Evolutionary conservation across 2,329 filamentous ascomycete species (phyloP), one percentile per base, ranked within the genome.

Genomic region (Apiospora koreana): DNA sequence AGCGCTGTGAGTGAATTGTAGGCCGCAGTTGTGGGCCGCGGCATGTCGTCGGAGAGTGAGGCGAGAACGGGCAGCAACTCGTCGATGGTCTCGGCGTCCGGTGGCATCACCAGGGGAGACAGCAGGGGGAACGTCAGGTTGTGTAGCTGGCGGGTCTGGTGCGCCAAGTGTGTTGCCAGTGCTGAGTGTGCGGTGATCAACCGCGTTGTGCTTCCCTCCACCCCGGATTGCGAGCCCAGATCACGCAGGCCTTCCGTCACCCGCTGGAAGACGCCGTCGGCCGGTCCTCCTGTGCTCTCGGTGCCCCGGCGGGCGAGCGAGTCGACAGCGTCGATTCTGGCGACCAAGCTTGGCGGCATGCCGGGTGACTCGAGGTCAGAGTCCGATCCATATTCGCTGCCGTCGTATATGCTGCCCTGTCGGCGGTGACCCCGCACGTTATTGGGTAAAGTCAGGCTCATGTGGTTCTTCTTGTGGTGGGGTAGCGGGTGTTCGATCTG

Each of bases 171-270:
- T 25, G 92, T 92, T 65, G 92, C 91, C 66, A 94, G 83, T 18
- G 92, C 92, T 38, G 91, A 89, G 79, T 94, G 92, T 43, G 92
- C 91, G 58, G 92, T 94, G 78, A 93, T 93, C 73, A 94, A 83
- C 77, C 92, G 88, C 64, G 91, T 92, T 58, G 92, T 89, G 75
- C 90, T 91, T 50, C 90, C 90, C 80, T 94, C 92, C 35, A 94
- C 89, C 45, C 87, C 88, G 23, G 91, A 89, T 78, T 94, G 92
- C 28, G 91, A 92, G 10, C 91, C 90, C n/a, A 94, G 83, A 76
- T 93, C 91, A 72, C 88, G 87, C 73, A 94, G 82, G n/a, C 86
- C 86, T 14, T 92, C 90, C 16, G 91, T 91, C 10, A 94, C 87
- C 73, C 92, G 86, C 77, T 86, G 85, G 71, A 94, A 89, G 4